phyloP scores from a whole-genome alignment of 371 early-diverging fungal genomes.

The Apophysomyces elegans region DNA sequence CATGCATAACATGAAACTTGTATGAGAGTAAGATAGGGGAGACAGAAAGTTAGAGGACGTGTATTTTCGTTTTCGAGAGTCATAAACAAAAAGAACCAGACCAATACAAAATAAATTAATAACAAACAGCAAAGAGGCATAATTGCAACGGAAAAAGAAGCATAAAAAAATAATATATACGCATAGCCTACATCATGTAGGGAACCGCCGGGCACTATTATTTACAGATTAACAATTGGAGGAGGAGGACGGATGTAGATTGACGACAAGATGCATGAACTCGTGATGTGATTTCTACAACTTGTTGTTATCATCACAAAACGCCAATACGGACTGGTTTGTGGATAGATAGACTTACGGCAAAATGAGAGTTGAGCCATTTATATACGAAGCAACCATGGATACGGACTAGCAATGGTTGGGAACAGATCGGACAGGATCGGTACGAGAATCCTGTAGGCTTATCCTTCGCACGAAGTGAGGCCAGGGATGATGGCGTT shows the following conservation, averaged over 20 bases:
- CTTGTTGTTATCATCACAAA: not conserved
- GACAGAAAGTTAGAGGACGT: no score
- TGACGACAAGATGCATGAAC: conserved; percentile 7
- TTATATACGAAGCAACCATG: conserved; percentile 4
- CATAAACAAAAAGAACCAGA: not conserved
- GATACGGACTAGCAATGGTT: conserved; percentile 6
- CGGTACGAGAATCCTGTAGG: conserved; percentile 1
- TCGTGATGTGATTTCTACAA: conserved; percentile 1
- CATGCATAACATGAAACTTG: no score
- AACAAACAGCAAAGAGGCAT: not conserved
- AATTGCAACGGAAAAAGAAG: not conserved
- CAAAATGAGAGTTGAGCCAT: conserved; percentile 5
- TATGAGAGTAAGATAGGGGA: no score
- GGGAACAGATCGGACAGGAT: conserved; percentile 3
- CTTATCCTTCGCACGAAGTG: conserved; percentile 9
- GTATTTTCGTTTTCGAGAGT: no score
- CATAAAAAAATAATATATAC: conserved; percentile 6
- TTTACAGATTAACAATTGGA: conserved; percentile 7
- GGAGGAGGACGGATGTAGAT: conserved; percentile 8
- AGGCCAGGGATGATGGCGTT: conserved; percentile 5
- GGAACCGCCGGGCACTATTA: not conserved
- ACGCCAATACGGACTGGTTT: not conserved
- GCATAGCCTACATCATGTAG: conserved; percentile 7
- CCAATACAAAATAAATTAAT: conserved; percentile 4
- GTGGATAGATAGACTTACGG: not conserved